Conservation (phyloP, 2,329 filamentous ascomycete genomes). For the Alternaria solani region DNA sequence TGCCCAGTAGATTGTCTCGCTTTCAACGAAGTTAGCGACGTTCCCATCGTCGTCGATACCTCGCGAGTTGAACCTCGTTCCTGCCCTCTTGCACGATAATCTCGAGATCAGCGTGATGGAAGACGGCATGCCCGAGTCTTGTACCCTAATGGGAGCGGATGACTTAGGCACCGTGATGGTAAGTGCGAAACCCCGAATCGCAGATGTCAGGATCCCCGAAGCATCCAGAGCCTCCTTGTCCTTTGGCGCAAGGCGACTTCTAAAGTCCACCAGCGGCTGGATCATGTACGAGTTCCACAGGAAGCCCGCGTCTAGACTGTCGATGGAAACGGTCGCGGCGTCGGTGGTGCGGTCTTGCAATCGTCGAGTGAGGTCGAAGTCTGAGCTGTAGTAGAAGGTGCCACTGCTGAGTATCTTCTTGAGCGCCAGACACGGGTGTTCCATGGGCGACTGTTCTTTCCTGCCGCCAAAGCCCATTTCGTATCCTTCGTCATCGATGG, state of each 20-base stretch:
- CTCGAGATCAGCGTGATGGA: conserved; percentile 89
- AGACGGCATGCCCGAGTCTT: conserved; percentile 76
- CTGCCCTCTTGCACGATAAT: conserved; percentile 87
- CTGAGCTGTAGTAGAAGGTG: conserved; percentile 97
- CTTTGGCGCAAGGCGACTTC: conserved; percentile 76
- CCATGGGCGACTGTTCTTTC: conserved; percentile 73
- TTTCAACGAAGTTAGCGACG: conserved; percentile 98
- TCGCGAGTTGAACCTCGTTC: conserved; percentile 94
- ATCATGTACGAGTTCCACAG: conserved; percentile 99
- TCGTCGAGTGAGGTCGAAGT: conserved; percentile 94
- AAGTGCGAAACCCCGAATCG: conserved; percentile 89
- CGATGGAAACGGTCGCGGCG: conserved; percentile 82
- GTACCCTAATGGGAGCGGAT: conserved; percentile 72
- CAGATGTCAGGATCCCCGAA: conserved; percentile 88
- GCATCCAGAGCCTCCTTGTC: conserved; percentile 83
- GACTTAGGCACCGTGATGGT: conserved; percentile 85
- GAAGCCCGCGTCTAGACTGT: conserved; percentile 90
- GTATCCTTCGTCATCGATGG: conserved; percentile 62
- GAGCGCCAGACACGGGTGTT: conserved; percentile 89
- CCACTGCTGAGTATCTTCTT: conserved; percentile 93
- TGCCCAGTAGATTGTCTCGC: conserved; percentile 90
- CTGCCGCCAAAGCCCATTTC: conserved; percentile 62
- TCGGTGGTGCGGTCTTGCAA: conserved; percentile 87
- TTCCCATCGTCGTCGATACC: conserved; percentile 98
- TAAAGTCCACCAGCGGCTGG: conserved; percentile 86